These are phyloP conservation scores for Lathyrus sativus DNA, from an alignment of 306 rosid genomes.

Conservation along the genomic window DNA sequence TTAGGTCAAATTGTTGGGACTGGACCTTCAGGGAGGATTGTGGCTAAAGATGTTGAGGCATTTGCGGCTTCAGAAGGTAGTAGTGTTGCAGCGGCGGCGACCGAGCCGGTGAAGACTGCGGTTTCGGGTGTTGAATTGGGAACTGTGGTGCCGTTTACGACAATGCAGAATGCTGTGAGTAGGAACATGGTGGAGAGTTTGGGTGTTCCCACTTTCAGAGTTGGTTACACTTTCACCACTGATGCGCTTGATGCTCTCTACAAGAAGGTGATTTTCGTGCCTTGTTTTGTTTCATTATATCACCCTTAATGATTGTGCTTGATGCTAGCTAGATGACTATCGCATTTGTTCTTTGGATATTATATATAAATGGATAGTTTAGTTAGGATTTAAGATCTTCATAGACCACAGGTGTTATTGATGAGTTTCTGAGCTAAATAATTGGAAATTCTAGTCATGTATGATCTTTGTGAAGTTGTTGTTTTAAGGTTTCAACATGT, in stretches of 20 bases:
- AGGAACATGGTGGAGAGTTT: conserved; percentile 91
- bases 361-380: conserved; percentile 20
- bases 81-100: background rate
- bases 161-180: conserved; percentile 96
- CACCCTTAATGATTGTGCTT: background rate
- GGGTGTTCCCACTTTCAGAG: conserved; percentile 84
- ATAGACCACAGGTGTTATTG: background rate
- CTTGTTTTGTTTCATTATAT: background rate
- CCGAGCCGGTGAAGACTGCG: conserved; percentile 8
- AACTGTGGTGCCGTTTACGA: conserved; percentile 82
- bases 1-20: conserved; percentile 64
- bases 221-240: conserved; percentile 84
- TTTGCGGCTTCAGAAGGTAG: conserved; percentile 41
- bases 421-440: conserved; percentile 8
- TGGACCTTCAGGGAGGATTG: conserved; percentile 90
- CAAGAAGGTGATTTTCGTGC: conserved; percentile 66
- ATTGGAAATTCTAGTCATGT: conserved; percentile 5
- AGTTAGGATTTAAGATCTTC: conserved; percentile 19
- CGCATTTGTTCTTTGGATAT: background rate
- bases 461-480: conserved; percentile 10
- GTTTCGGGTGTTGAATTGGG: conserved; percentile 68
- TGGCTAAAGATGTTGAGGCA: conserved; percentile 90
- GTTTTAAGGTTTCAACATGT: conserved; percentile 29
- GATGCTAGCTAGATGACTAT: conserved; percentile 33
- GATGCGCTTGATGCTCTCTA: conserved; percentile 86